Evolutionary conservation across 163 green algal genomes (phyloP).

Genomic region (Scenedesmus sp.): DNA sequence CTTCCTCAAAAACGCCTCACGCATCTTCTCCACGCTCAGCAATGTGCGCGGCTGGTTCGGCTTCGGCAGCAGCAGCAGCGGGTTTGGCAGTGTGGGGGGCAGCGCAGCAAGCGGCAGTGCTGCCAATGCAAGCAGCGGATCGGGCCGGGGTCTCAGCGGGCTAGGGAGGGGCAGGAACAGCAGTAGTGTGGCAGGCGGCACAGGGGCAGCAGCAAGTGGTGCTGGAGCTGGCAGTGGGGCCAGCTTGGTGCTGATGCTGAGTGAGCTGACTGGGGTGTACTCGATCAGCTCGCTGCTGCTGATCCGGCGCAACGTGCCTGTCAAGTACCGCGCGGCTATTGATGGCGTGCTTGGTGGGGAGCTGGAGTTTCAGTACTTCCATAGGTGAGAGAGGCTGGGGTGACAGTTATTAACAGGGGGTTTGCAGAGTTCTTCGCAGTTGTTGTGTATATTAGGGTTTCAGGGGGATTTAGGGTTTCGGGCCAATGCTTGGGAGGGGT

Average conservation of each 20-base stretch:
- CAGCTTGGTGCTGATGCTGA: constrained; percentile 89
- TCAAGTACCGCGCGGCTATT: constrained; percentile 72
- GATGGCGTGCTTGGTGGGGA: constrained; percentile 85
- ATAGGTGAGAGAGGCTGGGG: constrained; percentile 57
- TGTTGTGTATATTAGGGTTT: too few relatives aligned
- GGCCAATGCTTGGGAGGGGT: constrained; percentile 82
- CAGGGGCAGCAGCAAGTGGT: constrained; percentile 20
- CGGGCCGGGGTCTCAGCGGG: not conserved
- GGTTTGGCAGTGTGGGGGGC: not conserved
- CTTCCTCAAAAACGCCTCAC: constrained; percentile 86
- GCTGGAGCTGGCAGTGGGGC: constrained; percentile 64
- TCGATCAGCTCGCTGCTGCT: constrained; percentile 94
- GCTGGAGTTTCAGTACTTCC: constrained; percentile 95
- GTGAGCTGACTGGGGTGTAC: constrained; percentile 96
- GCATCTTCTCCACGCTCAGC: constrained; percentile 36
- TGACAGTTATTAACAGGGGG: too few relatives aligned
- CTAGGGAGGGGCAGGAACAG: not conserved
- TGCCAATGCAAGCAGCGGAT: not conserved
- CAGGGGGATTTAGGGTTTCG: too few relatives aligned
- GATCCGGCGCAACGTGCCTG: constrained; percentile 88
- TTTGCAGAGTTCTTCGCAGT: too few relatives aligned
- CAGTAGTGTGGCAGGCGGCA: not conserved
- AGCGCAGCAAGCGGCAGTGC: not conserved
- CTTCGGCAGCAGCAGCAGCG: not conserved
- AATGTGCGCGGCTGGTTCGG: constrained; percentile 25